Percentiles rank a stretch among this genome's conserved stretches.
Evolutionary conservation across 2,329 filamentous ascomycete genomes (phyloP).

Genomic region (Cladosporium sp.): DNA sequence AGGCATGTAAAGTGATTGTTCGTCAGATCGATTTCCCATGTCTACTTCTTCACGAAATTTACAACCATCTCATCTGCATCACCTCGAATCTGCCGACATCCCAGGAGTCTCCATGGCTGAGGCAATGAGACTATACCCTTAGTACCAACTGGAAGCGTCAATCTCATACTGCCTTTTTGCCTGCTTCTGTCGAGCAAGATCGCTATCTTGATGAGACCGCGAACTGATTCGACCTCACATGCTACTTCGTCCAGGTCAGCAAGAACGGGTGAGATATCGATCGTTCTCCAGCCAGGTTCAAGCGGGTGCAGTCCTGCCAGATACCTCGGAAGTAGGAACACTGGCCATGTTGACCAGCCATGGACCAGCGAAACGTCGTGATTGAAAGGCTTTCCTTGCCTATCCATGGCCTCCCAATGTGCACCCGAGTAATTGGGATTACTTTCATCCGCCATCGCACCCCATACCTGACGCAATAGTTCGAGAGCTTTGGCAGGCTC

Average conservation of each 20-base stretch:
- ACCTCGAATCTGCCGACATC: neutral
- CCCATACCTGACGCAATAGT: constrained; percentile 20
- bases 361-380: neutral
- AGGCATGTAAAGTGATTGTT: neutral
- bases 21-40: neutral
- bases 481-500: constrained; percentile 4
- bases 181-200: neutral
- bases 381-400: constrained; percentile 3
- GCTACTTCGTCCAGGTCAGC: neutral
- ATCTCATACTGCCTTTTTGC: neutral
- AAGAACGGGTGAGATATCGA: neutral
- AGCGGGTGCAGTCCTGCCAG: neutral
- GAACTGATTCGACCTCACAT: neutral
- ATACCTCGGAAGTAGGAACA: neutral
- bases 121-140: neutral
- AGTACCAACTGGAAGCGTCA: neutral
- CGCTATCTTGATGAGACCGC: neutral
- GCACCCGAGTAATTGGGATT: constrained; percentile 19
- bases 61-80: neutral
- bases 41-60: neutral
- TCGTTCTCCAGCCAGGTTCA: neutral
- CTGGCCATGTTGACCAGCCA: neutral
- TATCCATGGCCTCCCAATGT: constrained; percentile 18
- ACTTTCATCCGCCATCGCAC: constrained; percentile 14
- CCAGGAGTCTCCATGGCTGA: neutral